Conservation (phyloP, 192 early-diverging fungal species). For the Cladochytrium replicatum region DNA sequence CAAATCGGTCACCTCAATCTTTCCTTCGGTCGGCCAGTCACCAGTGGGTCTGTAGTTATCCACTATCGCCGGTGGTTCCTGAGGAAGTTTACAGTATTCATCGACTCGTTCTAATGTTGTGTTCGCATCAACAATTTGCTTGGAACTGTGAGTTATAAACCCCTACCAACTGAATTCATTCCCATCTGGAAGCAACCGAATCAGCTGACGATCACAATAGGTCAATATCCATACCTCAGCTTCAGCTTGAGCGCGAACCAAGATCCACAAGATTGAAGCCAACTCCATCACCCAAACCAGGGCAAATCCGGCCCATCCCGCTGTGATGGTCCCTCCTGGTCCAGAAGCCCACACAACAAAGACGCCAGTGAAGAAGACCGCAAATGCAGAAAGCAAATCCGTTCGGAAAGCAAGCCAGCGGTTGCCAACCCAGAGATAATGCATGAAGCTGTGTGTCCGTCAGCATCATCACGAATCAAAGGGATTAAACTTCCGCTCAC, state of each 20-base stretch:
- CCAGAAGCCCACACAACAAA: conserved; percentile 31
- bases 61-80: conserved; percentile 55
- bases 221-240: conserved; percentile 74
- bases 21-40: conserved; percentile 21
- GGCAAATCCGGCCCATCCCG: conserved; percentile 80
- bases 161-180: conserved; percentile 80
- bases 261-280: conserved; percentile 61
- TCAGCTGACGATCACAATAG: too few relatives aligned
- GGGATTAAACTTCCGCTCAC: conserved; percentile 25
- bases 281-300: conserved; percentile 81
- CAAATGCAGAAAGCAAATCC: conserved; percentile 65
- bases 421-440: conserved; percentile 81
- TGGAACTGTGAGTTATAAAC: too few relatives aligned
- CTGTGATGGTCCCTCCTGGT: conserved; percentile 41
- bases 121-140: too few relatives aligned
- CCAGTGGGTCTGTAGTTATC: conserved; percentile 19
- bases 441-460: conserved; percentile 77
- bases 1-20: conserved; percentile 15
- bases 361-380: conserved; percentile 62
- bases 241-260: conserved; percentile 46
- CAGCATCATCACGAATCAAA: too few relatives aligned
- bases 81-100: conserved; percentile 62
- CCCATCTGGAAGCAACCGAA: conserved; percentile 81
- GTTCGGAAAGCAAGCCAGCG: conserved; percentile 50
- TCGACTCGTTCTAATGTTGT: conserved; percentile 56